Evolutionary conservation across 1,284 basidiomycete species (phyloP), one percentile per base, ranked within the genome.

Genomic region (Porphyrellus sp.): DNA sequence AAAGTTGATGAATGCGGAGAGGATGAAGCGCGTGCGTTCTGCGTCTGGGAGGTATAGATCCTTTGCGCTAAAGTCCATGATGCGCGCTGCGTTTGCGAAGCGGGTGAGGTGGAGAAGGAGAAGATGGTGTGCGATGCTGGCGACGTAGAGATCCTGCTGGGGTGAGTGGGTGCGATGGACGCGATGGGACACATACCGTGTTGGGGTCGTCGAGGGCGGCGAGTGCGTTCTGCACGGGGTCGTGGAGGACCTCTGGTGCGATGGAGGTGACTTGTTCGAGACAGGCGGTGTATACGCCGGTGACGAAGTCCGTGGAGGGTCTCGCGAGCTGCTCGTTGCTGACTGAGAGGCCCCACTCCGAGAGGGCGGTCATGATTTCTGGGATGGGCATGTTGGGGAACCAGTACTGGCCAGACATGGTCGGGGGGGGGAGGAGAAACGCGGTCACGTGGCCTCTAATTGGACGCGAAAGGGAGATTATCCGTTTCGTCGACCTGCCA

Each of bases 1-100:
- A 69, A 94, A 93, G 72, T 97, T 97, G 75, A 95, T 87, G 57
- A 97, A 87, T 0, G 88, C 93, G 35, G 90, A 91, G 53, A 97
- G 77, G 39, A 90, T 77, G 44, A 79, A 76, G 15, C 85, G 75
- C 0, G 91, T 88, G 23, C 92, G 81, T 30, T 82, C 77, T 20
- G 82, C 73, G 24, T 89, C 86, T 1, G 93, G 93, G 42, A 77
- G 77, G 44, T 78, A 77, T 9, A 96, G 69, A 61, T 96, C 93
- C 56, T 78, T 80, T 46, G 89, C 74, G 56, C 77, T 84, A 69
- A 95, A 94, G 67, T 87, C 83, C 55, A 82, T 77, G 43, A 93
- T 79, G 53, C 85, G 79, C n/a, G 91, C 89, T 1, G 86, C 82
- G 40, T 71, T 74, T 1, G 88, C 86, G 33, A 93, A 81, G 38